These are phyloP conservation scores for Gomphus sp. DNA, from an alignment of 1,284 basidiomycete genomes.

Conservation along the genomic window DNA sequence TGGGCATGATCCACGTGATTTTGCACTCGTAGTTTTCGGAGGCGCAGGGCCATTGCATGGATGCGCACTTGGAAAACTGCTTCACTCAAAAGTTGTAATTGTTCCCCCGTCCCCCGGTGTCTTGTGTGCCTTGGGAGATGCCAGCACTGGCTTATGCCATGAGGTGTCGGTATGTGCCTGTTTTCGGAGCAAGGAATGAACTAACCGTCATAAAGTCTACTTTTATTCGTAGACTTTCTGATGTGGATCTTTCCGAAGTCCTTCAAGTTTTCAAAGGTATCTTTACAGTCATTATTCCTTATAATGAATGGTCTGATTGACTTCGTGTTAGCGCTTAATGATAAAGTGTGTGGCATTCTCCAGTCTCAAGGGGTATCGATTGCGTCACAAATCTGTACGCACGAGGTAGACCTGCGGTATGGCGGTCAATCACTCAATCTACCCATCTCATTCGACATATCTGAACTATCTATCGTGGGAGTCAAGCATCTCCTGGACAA, in stretches of 20 bases:
- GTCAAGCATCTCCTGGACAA: conserved; percentile 7
- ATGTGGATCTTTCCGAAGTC: not conserved
- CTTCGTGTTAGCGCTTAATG: too few species aligned
- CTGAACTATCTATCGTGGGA: conserved; percentile 15
- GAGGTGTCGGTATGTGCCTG: conserved; percentile 17
- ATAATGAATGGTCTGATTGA: too few species aligned
- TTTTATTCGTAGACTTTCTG: not conserved
- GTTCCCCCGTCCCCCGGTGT: conserved; percentile 24
- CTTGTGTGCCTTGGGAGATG: conserved; percentile 24
- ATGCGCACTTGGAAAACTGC: conserved; percentile 11
- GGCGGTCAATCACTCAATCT: conserved; percentile 22
- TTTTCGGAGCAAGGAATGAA: not conserved
- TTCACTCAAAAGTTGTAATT: conserved; percentile 19
- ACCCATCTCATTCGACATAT: conserved; percentile 17
- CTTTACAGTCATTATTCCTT: not conserved
- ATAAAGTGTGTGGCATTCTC: too few species aligned
- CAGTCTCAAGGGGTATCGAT: conserved; percentile 17
- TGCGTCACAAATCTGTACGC: conserved; percentile 13
- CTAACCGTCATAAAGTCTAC: not conserved
- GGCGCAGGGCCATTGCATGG: conserved; percentile 18
- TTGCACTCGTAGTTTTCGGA: conserved; percentile 20
- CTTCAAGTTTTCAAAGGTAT: not conserved
- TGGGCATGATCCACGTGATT: conserved; percentile 22
- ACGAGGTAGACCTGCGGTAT: conserved; percentile 22
- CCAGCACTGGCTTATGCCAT: conserved; percentile 17